Base-by-base conservation (phyloP, 768 basidiomycete species). In the Calocybe indica region DNA sequence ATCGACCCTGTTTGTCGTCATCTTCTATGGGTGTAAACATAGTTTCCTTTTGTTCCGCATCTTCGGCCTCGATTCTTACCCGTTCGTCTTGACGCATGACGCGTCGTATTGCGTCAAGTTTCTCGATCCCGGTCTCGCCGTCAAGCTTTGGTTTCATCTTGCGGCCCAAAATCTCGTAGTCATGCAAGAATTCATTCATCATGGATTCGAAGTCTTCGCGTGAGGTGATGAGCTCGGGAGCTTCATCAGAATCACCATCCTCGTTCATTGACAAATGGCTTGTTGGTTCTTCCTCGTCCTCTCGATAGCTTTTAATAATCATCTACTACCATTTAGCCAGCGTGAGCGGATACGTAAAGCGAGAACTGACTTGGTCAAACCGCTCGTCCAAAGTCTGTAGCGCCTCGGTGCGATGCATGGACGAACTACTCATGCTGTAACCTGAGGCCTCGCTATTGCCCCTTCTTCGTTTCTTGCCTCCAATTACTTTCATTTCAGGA, bases 341-440 rank as follows among this genome's bases (percentile, higher is more conserved):
- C 43, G 42, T 7, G 37, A 14, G 12, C 22, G 9, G 31, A 44
- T 13, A 37, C 7, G 10, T 40, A 38, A 35, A 38, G 10, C 33
- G 29, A 38, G 8, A 48, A 51, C 75, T 52, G 55, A 92, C 96
- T 75, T 92, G 83, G 57, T 98, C 94, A 60, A 98, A 99, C 8
- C 84, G 79, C 59, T 97, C 92, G 59, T 99, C 96, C 37, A 99
- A 72, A 2, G 83, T 86, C 44, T 89, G 81, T 29, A 98, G 67
- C 1, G 91, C 84, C 55, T 92, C 87, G 54, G 90, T 98, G 39
- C 96, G 81, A 68, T 81, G 88, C 88, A 98, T 92, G 10, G 92
- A 92, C 3, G 92, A 92, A 57, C 91, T 93, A 63, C 89, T 95
- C 93, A 99, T 97, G 61, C 88, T 91, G 73, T 95, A 95, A 9